A percentile compares a stretch with the other conserved stretches of the same genome.
Evolutionary conservation across 495 filamentous ascomycete genomes (phyloP).

Genomic region (Hypoxylon intermedium): DNA sequence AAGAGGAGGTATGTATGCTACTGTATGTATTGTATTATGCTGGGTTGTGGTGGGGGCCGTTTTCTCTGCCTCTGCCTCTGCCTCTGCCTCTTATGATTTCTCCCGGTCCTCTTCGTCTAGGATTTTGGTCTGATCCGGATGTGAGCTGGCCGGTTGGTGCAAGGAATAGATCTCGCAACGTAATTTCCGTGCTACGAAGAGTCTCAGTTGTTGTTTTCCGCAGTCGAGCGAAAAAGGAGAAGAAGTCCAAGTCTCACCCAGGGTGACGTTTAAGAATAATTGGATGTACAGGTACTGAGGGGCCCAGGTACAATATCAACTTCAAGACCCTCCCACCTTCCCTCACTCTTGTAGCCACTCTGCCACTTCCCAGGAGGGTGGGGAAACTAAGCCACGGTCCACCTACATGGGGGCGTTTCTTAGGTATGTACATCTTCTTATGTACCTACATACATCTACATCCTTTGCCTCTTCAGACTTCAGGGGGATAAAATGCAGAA

Average conservation of each 20-base stretch:
- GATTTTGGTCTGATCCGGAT: background rate
- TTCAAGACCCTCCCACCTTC: background rate
- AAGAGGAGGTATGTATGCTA: background rate
- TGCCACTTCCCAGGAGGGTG: background rate
- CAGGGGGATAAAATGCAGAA: no score
- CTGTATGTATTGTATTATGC: background rate
- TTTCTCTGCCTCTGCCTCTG: background rate
- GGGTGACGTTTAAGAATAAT: background rate
- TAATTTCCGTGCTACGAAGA: background rate
- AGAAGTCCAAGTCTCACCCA: background rate
- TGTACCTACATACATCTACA: background rate
- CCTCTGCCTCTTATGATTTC: background rate
- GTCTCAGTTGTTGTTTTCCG: slow-evolving; percentile 9
- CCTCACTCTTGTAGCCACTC: background rate
- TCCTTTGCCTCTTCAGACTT: no score
- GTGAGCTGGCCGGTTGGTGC: background rate
- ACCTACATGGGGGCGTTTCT: background rate
- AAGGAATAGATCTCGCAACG: slow-evolving; percentile 7
- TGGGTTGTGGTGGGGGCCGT: slow-evolving; percentile 16
- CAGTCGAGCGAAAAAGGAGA: background rate
- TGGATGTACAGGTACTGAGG: slow-evolving; percentile 10
- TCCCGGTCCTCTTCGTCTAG: background rate
- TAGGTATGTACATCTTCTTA: background rate
- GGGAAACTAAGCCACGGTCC: slow-evolving; percentile 26
- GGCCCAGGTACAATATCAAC: slow-evolving; percentile 9